A percentile compares a stretch with the other conserved stretches of the same genome.
Conservation (phyloP, 495 filamentous ascomycete species). For the Talaromyces trachyspermus region DNA sequence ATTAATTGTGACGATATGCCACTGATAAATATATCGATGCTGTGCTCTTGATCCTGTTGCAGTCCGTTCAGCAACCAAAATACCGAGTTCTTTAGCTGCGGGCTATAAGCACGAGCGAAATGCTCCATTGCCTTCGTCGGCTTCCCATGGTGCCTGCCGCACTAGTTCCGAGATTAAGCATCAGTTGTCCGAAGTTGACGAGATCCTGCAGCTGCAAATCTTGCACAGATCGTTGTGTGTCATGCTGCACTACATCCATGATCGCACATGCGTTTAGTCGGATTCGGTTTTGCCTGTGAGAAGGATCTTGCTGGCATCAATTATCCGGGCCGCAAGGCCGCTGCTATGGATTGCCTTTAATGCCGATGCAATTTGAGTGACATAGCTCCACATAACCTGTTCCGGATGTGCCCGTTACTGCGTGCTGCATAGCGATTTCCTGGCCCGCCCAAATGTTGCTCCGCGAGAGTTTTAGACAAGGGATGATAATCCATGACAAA, state of each 20-base stretch:
- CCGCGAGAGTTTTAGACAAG: constrained; percentile 78
- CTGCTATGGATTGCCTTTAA: constrained; percentile 76
- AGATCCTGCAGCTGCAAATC: constrained; percentile 87
- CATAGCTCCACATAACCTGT: constrained; percentile 79
- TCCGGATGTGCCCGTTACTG: constrained; percentile 54
- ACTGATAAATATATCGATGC: constrained; percentile 67
- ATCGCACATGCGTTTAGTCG: constrained; percentile 85
- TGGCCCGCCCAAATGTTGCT: constrained; percentile 67
- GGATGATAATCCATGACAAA: constrained; percentile 93
- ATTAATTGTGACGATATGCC: constrained; percentile 68
- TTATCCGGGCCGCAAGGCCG: constrained; percentile 73
- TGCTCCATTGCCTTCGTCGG: constrained; percentile 59
- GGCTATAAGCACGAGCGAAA: constrained; percentile 62
- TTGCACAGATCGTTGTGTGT: constrained; percentile 52
- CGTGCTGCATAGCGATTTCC: constrained; percentile 46
- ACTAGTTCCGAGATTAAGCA: constrained; percentile 68
- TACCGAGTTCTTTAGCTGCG: constrained; percentile 65
- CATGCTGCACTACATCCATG: constrained; percentile 77
- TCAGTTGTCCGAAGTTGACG: constrained; percentile 73
- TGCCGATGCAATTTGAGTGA: constrained; percentile 85
- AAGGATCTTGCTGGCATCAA: constrained; percentile 80
- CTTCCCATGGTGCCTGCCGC: constrained; percentile 49
- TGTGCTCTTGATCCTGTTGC: constrained; percentile 49
- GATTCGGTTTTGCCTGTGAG: constrained; percentile 64
- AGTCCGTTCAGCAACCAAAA: constrained; percentile 61